Base-by-base conservation (phyloP, 768 basidiomycete species). In the Guyanaporus albipodus region DNA sequence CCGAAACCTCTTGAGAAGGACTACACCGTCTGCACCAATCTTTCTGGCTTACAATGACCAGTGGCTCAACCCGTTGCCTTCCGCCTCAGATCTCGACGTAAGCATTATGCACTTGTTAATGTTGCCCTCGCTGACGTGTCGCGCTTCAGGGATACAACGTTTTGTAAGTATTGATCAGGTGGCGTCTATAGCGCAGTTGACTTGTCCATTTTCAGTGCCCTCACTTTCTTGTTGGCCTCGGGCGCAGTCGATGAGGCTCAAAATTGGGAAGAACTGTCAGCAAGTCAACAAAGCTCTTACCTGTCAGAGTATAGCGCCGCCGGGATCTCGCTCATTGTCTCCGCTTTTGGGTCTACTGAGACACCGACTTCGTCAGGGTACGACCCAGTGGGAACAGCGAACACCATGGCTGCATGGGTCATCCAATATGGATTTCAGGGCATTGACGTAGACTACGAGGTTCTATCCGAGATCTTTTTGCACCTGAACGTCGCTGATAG, bases 291-390 rank as follows among this genome's bases (percentile, higher is more conserved):
- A 19, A 51, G 70, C 6, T 35, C 68, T 6, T 70, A 77, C 55
- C 66, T 78, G 48, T 55, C 73, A 1, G 69, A 75, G 46, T 83
- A 82, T 46, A 62, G 61, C 11, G 71, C 71, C 0, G 77, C 77
- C 14, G 79, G 80, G 6, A 79, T 82, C 58, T 74, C 74, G 33
- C 57, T 83, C 23, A 70, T 82, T 46, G 80, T 82, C 4, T 78
- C 78, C 34, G 70, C 69, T 2, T 81, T 82, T 55, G 77, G 77
- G 8, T 69, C 74, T 8, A 66, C 64, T 7, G 56, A 64, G 44
- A 61, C 66, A 1, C 77, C 77, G 1, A 79, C 75, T 2, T 62
- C 72, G 0, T 58, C 62, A 7, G 70, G 71, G 17, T 53, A 50
- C 11, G 67, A 79, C 48, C 67, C 77, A 0, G 60, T 68, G 21